These are phyloP conservation scores for Omphalotus guepiniiformis DNA, from an alignment of 768 basidiomycete genomes.

Conservation along the genomic window DNA sequence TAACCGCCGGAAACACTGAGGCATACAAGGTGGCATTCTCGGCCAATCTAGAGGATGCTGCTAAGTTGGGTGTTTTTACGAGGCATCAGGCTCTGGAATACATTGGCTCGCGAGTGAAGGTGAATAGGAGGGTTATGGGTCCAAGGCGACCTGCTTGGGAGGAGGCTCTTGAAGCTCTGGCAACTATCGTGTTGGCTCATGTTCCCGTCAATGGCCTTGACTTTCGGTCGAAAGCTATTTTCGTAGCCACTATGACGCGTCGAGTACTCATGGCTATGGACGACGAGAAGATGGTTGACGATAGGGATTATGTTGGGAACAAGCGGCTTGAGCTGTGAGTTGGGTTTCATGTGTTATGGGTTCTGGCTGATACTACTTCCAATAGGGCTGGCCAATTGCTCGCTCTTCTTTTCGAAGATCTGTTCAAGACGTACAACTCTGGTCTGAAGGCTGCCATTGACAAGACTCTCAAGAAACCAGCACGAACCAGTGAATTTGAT, in stretches of 20 bases:
- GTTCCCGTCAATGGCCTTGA: slow-evolving; percentile 88
- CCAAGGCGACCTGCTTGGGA: slow-evolving; percentile 85
- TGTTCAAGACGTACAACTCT: slow-evolving; percentile 98
- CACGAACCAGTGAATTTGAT: slow-evolving; percentile 91
- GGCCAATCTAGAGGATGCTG: slow-evolving; percentile 90
- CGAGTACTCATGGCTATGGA: slow-evolving; percentile 95
- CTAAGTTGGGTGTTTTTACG: slow-evolving; percentile 87
- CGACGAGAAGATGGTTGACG: slow-evolving; percentile 96
- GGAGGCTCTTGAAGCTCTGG: slow-evolving; percentile 94
- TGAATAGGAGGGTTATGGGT: slow-evolving; percentile 77
- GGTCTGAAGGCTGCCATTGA: slow-evolving; percentile 95
- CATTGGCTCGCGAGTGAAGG: slow-evolving; percentile 90
- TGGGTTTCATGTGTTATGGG: slow-evolving; percentile 7
- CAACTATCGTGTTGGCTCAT: slow-evolving; percentile 95
- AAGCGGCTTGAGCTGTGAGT: slow-evolving; percentile 95
- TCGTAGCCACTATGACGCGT: slow-evolving; percentile 96
- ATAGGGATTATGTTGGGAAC: slow-evolving; percentile 98
- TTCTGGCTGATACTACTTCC: slow-evolving; percentile 4
- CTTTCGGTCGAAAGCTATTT: slow-evolving; percentile 91
- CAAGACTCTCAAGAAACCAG: slow-evolving; percentile 95
- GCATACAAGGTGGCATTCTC: slow-evolving; percentile 84
- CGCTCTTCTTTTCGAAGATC: slow-evolving; percentile 93
- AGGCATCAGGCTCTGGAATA: slow-evolving; percentile 92
- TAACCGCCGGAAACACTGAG: slow-evolving; percentile 90
- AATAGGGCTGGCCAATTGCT: slow-evolving; percentile 90